Evolutionary conservation across 2,329 filamentous ascomycete genomes (phyloP), one percentile per base, ranked within the genome.

Genomic region (Phaeosphaeria sp.): DNA sequence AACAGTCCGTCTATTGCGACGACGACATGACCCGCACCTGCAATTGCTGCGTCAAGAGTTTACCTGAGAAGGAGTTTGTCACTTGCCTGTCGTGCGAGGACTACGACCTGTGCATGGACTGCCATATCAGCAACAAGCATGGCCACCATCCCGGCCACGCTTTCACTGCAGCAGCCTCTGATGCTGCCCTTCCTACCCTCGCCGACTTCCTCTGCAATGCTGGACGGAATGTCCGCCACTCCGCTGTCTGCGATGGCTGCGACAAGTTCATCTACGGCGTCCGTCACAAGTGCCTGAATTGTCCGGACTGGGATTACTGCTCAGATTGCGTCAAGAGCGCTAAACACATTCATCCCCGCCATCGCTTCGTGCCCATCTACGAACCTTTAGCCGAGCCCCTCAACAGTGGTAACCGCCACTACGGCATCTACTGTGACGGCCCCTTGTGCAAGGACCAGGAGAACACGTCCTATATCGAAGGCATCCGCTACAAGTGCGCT

Each of bases 301-400:
- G 95, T 82, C 95, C 96, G 44, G 95, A 99, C 78, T 99, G 92
- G 90, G 95, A 99, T 73, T 98, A 91, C 80, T 99, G 95, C 82
- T 84, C 85, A 22, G 82, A 86, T 9, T 99, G 96, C 78, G 78
- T 92, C 57, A 79, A 83, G 68, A 86, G 84, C 65, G 89, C 91
- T 46, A 78, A 80, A 59, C 84, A 87, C 68, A 87, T 85, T 50
- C 96, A 99, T 76, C 87, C 91, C 18, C 84, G 85, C 55, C 95
- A 99, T 78, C 90, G 93, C 65, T 98, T 99, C 73, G 91, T 91
- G 13, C 87, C 92, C 43, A 85, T 99, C 65, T 97, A 95, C 71
- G 90, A 92, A 68, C 87, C 90, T 20, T 82, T 92, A 41, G 80
- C 71, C 71, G 82, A 75, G 71, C 80, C 77, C 58, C 79, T 79